Conservation (phyloP, 2,329 filamentous ascomycete species). For the Colletotrichum sp. region DNA sequence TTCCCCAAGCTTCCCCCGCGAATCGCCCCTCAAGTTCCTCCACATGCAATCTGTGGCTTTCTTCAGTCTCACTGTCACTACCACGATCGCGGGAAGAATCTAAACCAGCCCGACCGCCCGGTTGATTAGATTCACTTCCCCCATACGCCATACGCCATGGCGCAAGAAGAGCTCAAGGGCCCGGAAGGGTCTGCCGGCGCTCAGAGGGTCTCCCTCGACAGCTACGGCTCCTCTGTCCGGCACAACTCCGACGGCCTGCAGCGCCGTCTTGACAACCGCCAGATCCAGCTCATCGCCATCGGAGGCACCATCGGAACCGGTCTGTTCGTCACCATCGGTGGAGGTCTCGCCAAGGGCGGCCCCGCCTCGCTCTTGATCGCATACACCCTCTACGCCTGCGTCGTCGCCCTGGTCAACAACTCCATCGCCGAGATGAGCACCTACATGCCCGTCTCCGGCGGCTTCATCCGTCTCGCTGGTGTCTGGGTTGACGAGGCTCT, state of each 20-base stretch:
- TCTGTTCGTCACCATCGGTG: conserved; percentile 53
- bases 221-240: conserved; percentile 20
- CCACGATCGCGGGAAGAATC: background rate
- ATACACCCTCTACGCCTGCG: conserved; percentile 20
- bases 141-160: background rate
- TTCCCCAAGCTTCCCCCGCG: background rate
- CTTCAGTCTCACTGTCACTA: background rate
- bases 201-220: conserved; percentile 9
- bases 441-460: conserved; percentile 31
- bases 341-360: conserved; percentile 29
- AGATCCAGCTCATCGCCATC: conserved; percentile 53
- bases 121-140: background rate
- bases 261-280: conserved; percentile 35
- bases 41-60: conserved; percentile 12
- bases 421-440: conserved; percentile 32
- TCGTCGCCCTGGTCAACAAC: conserved; percentile 48
- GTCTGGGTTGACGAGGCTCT: conserved; percentile 61
- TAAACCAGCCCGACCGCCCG: background rate
- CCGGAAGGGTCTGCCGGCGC: background rate
- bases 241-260: conserved; percentile 34
- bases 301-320: conserved; percentile 53
- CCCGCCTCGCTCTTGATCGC: conserved; percentile 17
- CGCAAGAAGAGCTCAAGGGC: conserved; percentile 10
- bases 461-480: conserved; percentile 12
- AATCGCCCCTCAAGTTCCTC: background rate